Evolutionary conservation across 805 yeast species (phyloP), one percentile per base, ranked within the genome.

Genomic region (Teunomyces stri): DNA sequence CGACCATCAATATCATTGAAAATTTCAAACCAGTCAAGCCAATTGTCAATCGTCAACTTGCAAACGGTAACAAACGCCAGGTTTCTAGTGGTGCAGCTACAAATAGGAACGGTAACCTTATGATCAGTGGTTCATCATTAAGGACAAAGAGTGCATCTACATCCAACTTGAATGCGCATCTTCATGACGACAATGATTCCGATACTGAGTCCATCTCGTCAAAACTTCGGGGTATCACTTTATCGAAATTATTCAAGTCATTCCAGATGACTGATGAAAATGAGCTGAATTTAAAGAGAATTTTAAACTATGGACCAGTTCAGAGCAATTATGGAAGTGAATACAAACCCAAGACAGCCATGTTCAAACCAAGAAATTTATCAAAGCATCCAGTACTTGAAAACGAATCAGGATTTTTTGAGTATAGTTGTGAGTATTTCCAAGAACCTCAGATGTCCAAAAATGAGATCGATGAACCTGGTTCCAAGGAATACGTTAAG

Each of bases 401-500:
- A 0, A 62, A 80, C 9, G 72, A 72, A 4, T 83, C 89, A 7
- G 79, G 80, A 5, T 85, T 87, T 56, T 78, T 87, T 51, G 87
- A 84, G 44, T 87, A 85, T 64, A 80, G 87, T 56, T 80, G 89
- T 49, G 99, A 94, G 63, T 91, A 90, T 60, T 94, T 92, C 70
- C 96, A 91, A 59, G 98, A 91, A 60, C 97, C 99, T 0, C 98
- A 92, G 61, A 85, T 91, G 85, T 82, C 88, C 9, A 84, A 81
- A 48, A 78, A 80, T 45, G 97, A 92, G 55, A 68, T 82, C 13
- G 97, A 92, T 56, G 96, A 90, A 62, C 94, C 96, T 0, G 98
- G 98, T 0, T 88, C 96, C 47, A 81, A 84, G 49, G 91, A 88
- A 52, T 89, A 88, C 57, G 82, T 87, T 30, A 84, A 81, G 53